These are phyloP conservation scores for Schizochytrium sp. DNA, from an alignment of 108 stramenopile species.

Conservation along the genomic window DNA sequence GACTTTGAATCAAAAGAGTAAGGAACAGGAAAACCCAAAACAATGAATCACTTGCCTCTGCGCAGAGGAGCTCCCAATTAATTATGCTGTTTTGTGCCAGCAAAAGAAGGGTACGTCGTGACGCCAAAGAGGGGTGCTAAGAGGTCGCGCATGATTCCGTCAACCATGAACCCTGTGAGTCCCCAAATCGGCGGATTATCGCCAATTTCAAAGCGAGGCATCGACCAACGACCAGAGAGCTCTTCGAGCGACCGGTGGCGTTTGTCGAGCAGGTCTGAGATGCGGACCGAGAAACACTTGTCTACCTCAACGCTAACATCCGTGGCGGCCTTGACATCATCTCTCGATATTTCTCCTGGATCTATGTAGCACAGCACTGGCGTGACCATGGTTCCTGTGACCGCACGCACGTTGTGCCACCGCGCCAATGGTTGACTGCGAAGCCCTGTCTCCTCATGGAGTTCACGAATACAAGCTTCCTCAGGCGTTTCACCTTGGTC, in stretches of 20 bases:
- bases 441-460: not conserved
- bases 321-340: not conserved
- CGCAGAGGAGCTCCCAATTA: not conserved
- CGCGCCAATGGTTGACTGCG: not conserved
- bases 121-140: not conserved
- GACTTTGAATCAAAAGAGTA: too few relatives aligned
- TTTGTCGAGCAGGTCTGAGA: not conserved
- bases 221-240: not conserved
- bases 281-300: not conserved
- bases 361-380: conserved; percentile 2
- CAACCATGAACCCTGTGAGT: not conserved
- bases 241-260: not conserved
- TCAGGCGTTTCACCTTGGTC: not conserved
- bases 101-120: not conserved
- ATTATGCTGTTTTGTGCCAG: not conserved
- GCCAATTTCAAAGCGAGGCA: not conserved
- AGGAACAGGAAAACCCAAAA: too few relatives aligned
- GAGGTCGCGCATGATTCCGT: conserved; percentile 1
- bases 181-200: conserved; percentile 2
- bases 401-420: conserved; percentile 16
- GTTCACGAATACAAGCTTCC: not conserved
- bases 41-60: too few relatives aligned
- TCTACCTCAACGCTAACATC: not conserved
- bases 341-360: not conserved
- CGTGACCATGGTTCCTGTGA: conserved; percentile 19